Conservation (phyloP, 257 asterid genomes). For the Ajuga chamaepitys region DNA sequence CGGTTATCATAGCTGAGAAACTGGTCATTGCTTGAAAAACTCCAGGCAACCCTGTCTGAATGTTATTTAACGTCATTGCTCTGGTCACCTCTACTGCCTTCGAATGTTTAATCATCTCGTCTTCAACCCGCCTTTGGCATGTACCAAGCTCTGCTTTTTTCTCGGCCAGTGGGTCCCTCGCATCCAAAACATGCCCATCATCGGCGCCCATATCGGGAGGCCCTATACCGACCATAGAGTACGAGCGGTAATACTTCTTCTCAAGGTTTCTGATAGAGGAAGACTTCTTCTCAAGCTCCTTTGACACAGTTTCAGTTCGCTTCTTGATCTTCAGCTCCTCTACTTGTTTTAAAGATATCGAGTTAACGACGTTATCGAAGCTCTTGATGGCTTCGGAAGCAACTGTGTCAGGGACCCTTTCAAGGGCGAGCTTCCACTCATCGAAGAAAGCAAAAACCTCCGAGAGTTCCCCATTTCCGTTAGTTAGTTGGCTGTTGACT, state of each 20-base stretch:
- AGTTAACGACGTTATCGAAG: constrained; percentile 75
- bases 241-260: constrained; percentile 70
- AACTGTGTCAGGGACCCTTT: constrained; percentile 81
- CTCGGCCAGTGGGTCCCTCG: constrained; percentile 86
- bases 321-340: constrained; percentile 80
- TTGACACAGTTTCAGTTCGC: constrained; percentile 49
- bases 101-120: constrained; percentile 67
- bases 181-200: constrained; percentile 48
- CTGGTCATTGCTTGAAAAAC: constrained; percentile 95
- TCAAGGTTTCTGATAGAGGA: constrained; percentile 65
- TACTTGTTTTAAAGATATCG: constrained; percentile 59
- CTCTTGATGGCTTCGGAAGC: constrained; percentile 95
- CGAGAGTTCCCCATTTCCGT: constrained; percentile 18
- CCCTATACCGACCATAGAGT: constrained; percentile 80
- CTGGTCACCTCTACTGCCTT: constrained; percentile 87
- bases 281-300: constrained; percentile 81
- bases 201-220: constrained; percentile 47
- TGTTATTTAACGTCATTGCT: constrained; percentile 82
- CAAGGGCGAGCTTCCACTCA: constrained; percentile 89
- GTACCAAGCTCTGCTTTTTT: constrained; percentile 73
- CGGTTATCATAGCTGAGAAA: constrained; percentile 65
- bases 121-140: constrained; percentile 77
- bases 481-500: constrained; percentile 29
- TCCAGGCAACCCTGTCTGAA: constrained; percentile 93
- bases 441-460: constrained; percentile 67